These are phyloP conservation scores for Ganoderma resinaceum DNA, from an alignment of 1,284 basidiomycete genomes.

Conservation along the genomic window DNA sequence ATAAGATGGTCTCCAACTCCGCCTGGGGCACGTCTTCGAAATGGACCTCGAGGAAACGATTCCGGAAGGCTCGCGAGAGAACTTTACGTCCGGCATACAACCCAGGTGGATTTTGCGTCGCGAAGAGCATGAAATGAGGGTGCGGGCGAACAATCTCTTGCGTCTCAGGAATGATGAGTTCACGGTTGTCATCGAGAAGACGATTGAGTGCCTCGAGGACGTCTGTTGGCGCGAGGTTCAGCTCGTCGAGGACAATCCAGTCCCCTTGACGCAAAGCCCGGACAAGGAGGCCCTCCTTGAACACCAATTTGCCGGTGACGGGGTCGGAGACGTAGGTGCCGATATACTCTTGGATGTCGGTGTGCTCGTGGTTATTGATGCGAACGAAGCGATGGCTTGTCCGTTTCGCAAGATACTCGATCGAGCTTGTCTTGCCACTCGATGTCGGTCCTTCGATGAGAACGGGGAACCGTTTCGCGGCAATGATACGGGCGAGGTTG, in stretches of 20 bases:
- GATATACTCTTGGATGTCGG: conserved; percentile 98
- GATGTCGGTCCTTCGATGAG: conserved; percentile 99
- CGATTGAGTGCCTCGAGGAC: conserved; percentile 98
- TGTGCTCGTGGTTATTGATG: conserved; percentile 99
- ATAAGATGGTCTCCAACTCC: conserved; percentile 94
- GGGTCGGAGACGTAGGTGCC: conserved; percentile 97
- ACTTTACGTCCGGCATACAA: conserved; percentile 98
- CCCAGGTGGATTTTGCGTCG: conserved; percentile 98
- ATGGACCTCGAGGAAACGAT: conserved; percentile 98
- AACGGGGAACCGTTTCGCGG: conserved; percentile 92
- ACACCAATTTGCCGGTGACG: conserved; percentile 89
- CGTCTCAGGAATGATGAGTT: conserved; percentile 96
- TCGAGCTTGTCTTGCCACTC: conserved; percentile 96
- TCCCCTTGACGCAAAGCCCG: conserved; percentile 92
- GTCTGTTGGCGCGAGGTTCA: conserved; percentile 98
- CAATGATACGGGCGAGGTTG: conserved; percentile 90
- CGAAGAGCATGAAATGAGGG: conserved; percentile 97
- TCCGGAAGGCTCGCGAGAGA: conserved; percentile 95
- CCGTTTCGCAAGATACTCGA: conserved; percentile 93
- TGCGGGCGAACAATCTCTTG: conserved; percentile 95
- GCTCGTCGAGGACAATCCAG: conserved; percentile 98
- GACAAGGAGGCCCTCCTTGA: conserved; percentile 94
- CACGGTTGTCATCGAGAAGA: conserved; percentile 96
- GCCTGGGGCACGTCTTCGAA: conserved; percentile 96
- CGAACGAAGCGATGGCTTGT: conserved; percentile 97